A percentile compares a stretch with the other conserved stretches of the same genome.
These are phyloP conservation scores for Alopecurus myosuroides DNA, from an alignment of 176 grass and related monocot genomes.

Conservation along the genomic window DNA sequence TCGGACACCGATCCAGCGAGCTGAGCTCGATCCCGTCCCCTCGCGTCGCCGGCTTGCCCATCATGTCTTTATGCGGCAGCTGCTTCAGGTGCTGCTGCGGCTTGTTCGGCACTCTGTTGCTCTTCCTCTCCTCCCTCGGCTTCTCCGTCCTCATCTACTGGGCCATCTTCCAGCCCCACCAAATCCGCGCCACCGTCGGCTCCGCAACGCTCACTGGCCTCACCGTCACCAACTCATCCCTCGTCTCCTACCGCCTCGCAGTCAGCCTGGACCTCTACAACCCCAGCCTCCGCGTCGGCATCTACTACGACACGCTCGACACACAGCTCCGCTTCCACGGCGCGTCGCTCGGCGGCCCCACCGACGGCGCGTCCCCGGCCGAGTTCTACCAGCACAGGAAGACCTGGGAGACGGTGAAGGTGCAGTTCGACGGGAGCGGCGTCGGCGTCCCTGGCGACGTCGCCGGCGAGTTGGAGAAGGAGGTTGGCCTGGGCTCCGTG, in stretches of 20 bases:
- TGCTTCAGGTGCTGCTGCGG: background rate
- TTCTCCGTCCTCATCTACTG: slow-evolving; percentile 35
- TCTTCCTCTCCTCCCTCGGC: background rate
- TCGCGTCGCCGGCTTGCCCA: too few relatives aligned
- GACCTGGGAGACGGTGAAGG: slow-evolving; percentile 9
- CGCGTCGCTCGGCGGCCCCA: slow-evolving; percentile 22
- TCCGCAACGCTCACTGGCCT: slow-evolving; percentile 44
- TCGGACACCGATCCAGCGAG: background rate
- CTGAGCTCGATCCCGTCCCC: background rate
- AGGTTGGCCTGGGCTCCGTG: background rate
- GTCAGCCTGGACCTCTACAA: slow-evolving; percentile 43
- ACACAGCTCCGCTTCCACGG: slow-evolving; percentile 29
- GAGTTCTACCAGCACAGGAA: slow-evolving; percentile 39
- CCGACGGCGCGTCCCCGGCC: slow-evolving; percentile 11
- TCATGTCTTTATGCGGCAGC: background rate
- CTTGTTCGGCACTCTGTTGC: background rate
- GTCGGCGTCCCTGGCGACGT: background rate
- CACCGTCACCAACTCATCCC: slow-evolving; percentile 15
- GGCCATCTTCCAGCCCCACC: slow-evolving; percentile 45
- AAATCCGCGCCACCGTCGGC: slow-evolving; percentile 44
- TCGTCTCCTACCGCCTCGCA: slow-evolving; percentile 44
- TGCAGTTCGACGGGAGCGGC: slow-evolving; percentile 20
- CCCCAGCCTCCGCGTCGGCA: slow-evolving; percentile 47
- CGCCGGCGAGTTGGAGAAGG: background rate
- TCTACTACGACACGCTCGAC: slow-evolving; percentile 65